phyloP scores from a whole-genome alignment of 106 monocot genomes.

The Allium sativum region DNA sequence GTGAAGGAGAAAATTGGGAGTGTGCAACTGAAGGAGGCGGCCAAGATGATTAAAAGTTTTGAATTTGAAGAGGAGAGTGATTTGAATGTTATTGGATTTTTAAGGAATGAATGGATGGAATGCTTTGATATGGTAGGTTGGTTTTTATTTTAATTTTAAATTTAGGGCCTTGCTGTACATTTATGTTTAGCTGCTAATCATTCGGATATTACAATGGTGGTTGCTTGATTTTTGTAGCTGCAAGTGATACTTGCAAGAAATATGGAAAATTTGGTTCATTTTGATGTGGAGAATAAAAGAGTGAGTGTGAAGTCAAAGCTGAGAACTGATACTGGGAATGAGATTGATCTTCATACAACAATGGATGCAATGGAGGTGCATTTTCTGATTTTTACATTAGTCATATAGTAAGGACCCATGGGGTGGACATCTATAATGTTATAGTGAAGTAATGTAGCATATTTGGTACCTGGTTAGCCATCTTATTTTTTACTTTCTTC shows the following conservation, averaged over 20 bases:
- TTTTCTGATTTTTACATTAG: not conserved
- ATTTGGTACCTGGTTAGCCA: not conserved
- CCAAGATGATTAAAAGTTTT: slow-evolving; percentile 27
- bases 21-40: slow-evolving; percentile 47
- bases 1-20: slow-evolving; percentile 24
- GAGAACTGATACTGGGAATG: slow-evolving; percentile 3
- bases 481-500: not conserved
- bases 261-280: slow-evolving; percentile 38
- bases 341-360: slow-evolving; percentile 31
- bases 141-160: no score
- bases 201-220: not conserved
- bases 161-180: no score
- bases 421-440: no score
- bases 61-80: slow-evolving; percentile 9
- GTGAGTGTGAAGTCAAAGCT: slow-evolving; percentile 31
- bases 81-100: slow-evolving; percentile 42
- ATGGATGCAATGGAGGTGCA: slow-evolving; percentile 81
- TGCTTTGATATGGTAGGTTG: slow-evolving; percentile 64
- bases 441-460: not conserved
- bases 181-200: not conserved
- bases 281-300: slow-evolving; percentile 38
- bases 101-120: slow-evolving; percentile 58
- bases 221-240: slow-evolving; percentile 25
- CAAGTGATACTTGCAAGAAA: slow-evolving; percentile 52
- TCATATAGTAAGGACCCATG: not conserved